phyloP scores from a whole-genome alignment of 1,284 basidiomycete genomes.

The Mrakiaceae sp. region DNA sequence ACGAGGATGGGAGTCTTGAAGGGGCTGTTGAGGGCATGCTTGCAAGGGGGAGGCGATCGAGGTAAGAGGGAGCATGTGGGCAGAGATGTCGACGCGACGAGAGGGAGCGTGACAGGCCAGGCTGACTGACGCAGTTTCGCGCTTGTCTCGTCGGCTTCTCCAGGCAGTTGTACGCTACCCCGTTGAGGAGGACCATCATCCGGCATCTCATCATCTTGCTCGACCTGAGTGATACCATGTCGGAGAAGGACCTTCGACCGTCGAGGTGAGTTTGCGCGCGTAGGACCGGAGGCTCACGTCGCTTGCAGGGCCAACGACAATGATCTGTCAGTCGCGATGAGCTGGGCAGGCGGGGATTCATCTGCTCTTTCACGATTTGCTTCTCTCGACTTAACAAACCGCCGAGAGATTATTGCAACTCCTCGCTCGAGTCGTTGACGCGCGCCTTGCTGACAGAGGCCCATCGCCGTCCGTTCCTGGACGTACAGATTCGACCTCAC shows the following conservation, averaged over 20 bases:
- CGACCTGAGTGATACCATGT: constrained; percentile 84
- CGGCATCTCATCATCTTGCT: constrained; percentile 84
- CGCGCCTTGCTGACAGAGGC: neutral
- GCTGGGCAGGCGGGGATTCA: too few species aligned
- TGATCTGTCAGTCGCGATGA: too few species aligned
- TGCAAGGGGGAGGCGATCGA: constrained; percentile 68
- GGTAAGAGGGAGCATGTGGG: constrained; percentile 40
- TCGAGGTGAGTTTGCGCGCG: constrained; percentile 43
- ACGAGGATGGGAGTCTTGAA: constrained; percentile 82
- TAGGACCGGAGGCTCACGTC: neutral
- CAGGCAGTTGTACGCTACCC: constrained; percentile 61
- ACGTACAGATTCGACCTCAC: constrained; percentile 60
- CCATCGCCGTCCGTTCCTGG: neutral
- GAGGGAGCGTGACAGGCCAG: neutral
- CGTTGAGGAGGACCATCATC: constrained; percentile 90
- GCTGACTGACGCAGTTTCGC: neutral
- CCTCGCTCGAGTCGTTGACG: neutral
- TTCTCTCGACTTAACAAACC: too few species aligned
- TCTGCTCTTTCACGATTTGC: too few species aligned
- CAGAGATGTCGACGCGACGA: neutral
- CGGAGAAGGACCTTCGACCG: constrained; percentile 89
- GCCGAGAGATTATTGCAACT: too few species aligned
- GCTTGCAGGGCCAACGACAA: too few species aligned
- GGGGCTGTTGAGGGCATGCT: constrained; percentile 79
- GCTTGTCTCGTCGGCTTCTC: constrained; percentile 7